Evolutionary conservation across 129 eudicot genomes (phyloP).

Genomic region (Solidago caesia): DNA sequence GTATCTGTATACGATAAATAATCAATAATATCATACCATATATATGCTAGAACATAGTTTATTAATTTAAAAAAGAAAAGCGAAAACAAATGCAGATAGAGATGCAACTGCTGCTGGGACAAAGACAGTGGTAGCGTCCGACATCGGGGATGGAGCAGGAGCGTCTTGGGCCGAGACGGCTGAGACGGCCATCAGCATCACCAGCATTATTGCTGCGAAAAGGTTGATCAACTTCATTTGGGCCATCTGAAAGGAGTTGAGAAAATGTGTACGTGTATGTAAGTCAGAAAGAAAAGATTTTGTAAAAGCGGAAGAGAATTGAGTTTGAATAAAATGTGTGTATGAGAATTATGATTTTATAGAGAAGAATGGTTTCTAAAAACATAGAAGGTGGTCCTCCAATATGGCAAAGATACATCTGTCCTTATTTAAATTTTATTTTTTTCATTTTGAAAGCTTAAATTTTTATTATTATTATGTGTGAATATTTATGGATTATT

Average conservation of each 20-base stretch:
- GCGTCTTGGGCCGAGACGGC: conserved; percentile 30
- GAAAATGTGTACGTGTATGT: background rate
- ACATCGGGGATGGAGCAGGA: conserved; percentile 37
- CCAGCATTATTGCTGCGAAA: conserved; percentile 19
- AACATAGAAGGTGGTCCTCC: too few species aligned
- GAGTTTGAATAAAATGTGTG: too few species aligned
- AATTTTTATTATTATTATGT: too few species aligned
- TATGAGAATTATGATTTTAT: too few species aligned
- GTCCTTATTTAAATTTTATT: too few species aligned
- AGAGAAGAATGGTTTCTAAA: too few species aligned
- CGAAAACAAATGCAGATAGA: conserved; percentile 26
- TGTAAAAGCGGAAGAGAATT: too few species aligned
- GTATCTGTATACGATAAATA: background rate
- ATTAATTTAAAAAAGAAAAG: conserved; percentile 22
- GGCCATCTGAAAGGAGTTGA: conserved; percentile 12
- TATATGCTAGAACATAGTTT: background rate
- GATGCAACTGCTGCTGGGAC: conserved; percentile 27
- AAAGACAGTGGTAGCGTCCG: conserved; percentile 25
- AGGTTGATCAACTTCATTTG: conserved; percentile 31
- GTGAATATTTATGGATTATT: too few species aligned
- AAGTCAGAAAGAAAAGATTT: background rate
- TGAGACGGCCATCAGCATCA: conserved; percentile 24
- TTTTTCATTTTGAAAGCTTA: too few species aligned
- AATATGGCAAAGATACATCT: too few species aligned
- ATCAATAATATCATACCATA: too few species aligned